Evolutionary conservation across 2,329 filamentous ascomycete genomes (phyloP).

Genomic region (Aspergillus unguis): DNA sequence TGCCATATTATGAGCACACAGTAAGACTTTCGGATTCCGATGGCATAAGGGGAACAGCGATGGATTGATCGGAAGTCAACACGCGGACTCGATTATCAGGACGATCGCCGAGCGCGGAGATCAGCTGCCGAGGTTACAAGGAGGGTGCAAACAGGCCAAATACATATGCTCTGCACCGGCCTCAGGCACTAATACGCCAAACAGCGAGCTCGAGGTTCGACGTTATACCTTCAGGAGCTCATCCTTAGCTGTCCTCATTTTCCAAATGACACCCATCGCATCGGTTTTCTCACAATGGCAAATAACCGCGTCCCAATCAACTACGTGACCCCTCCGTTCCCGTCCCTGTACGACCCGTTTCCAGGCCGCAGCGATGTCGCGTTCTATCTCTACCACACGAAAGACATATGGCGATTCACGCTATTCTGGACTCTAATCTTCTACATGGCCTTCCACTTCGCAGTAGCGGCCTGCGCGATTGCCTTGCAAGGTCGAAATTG

Average conservation of each 20-base stretch:
- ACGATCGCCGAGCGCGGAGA: constrained; percentile 23
- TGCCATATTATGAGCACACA: constrained; percentile 43
- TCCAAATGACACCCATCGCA: constrained; percentile 3
- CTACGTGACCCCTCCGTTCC: constrained; percentile 71
- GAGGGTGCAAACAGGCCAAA: constrained; percentile 34
- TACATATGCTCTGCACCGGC: constrained; percentile 6
- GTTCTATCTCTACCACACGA: constrained; percentile 67
- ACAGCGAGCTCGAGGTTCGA: too few relatives aligned
- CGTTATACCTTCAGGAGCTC: too few relatives aligned
- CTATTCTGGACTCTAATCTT: constrained; percentile 81
- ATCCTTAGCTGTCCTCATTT: background rate
- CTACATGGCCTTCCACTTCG: constrained; percentile 70
- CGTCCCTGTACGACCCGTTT: constrained; percentile 75
- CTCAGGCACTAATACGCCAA: background rate
- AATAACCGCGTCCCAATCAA: constrained; percentile 49
- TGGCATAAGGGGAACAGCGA: constrained; percentile 7
- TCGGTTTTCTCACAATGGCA: constrained; percentile 20
- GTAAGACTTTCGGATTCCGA: background rate
- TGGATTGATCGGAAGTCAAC: background rate
- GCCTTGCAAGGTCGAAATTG: constrained; percentile 60
- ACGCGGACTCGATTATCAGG: background rate
- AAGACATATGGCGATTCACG: constrained; percentile 84
- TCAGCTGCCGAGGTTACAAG: constrained; percentile 32
- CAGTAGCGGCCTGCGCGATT: constrained; percentile 68
- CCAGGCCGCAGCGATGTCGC: constrained; percentile 55